Conservation (phyloP, 2,329 filamentous ascomycete genomes). For the Ophiostoma piceae region DNA sequence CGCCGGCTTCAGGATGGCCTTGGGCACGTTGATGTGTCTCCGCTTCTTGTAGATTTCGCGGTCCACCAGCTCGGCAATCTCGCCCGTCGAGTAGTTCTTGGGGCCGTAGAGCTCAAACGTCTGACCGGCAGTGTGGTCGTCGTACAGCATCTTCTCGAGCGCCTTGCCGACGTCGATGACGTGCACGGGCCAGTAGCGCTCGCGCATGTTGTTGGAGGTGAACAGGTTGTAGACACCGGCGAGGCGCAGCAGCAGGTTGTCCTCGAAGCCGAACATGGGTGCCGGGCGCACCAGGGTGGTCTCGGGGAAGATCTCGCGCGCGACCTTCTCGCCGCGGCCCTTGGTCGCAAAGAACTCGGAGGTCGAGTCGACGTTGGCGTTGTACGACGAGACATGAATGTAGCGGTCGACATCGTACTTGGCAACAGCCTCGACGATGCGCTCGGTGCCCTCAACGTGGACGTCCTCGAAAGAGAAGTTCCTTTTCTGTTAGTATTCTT, state of each 20-base stretch:
- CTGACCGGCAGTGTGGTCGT: constrained; percentile 83
- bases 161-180: constrained; percentile 87
- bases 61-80: constrained; percentile 84
- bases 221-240: constrained; percentile 75
- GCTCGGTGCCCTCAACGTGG: constrained; percentile 84
- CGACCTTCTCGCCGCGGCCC: constrained; percentile 75
- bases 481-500: constrained; percentile 42
- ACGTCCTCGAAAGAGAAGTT: constrained; percentile 93
- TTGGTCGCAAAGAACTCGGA: constrained; percentile 93
- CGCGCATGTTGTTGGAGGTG: constrained; percentile 88
- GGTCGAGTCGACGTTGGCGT: constrained; percentile 70
- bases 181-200: constrained; percentile 88
- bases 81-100: constrained; percentile 80
- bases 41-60: constrained; percentile 86
- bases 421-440: constrained; percentile 87
- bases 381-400: constrained; percentile 95
- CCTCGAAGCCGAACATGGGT: constrained; percentile 91
- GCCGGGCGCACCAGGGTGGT: constrained; percentile 94
- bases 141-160: constrained; percentile 82
- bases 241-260: constrained; percentile 81
- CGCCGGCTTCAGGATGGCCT: constrained; percentile 68
- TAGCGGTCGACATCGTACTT: constrained; percentile 98
- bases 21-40: constrained; percentile 86
- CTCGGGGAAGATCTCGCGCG: constrained; percentile 86
- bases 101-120: constrained; percentile 94